Evolutionary conservation across 1,284 basidiomycete species (phyloP).

Genomic region (Agroathelia rolfsii): DNA sequence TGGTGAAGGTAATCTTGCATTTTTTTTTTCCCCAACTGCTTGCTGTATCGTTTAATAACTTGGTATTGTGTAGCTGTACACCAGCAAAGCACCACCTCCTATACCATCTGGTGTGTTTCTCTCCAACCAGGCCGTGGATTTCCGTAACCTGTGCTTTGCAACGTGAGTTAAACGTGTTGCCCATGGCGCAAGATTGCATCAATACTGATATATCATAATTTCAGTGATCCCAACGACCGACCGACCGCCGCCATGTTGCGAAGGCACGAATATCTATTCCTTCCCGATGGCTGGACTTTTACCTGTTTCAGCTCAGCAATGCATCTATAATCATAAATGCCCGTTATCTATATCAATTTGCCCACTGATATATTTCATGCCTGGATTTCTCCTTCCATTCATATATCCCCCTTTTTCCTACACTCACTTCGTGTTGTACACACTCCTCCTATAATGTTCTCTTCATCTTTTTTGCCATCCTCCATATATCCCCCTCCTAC

Average conservation of each 20-base stretch:
- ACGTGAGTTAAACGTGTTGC: conserved; percentile 42
- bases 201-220: conserved; percentile 9
- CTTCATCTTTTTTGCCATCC: too few relatives aligned
- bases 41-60: conserved; percentile 3
- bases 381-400: conserved; percentile 19
- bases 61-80: conserved; percentile 51
- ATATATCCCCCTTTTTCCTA: conserved; percentile 7
- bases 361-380: too few relatives aligned
- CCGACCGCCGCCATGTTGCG: conserved; percentile 80
- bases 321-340: too few relatives aligned
- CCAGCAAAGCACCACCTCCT: conserved; percentile 78
- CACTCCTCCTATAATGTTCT: too few relatives aligned
- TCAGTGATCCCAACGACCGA: conserved; percentile 77
- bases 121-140: conserved; percentile 73
- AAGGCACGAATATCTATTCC: conserved; percentile 75
- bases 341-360: conserved; percentile 8
- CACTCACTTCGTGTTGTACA: too few relatives aligned
- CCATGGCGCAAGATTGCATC: conserved; percentile 1
- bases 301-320: conserved; percentile 36
- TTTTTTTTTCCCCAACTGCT: conserved; percentile 5
- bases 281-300: conserved; percentile 74
- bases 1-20: conserved; percentile 71
- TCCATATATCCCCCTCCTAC: too few relatives aligned
- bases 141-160: conserved; percentile 84
- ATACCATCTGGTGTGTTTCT: conserved; percentile 78